These are phyloP conservation scores for Bolboschoenus planiculmis DNA, from an alignment of 176 grass and related monocot species.

Conservation along the genomic window DNA sequence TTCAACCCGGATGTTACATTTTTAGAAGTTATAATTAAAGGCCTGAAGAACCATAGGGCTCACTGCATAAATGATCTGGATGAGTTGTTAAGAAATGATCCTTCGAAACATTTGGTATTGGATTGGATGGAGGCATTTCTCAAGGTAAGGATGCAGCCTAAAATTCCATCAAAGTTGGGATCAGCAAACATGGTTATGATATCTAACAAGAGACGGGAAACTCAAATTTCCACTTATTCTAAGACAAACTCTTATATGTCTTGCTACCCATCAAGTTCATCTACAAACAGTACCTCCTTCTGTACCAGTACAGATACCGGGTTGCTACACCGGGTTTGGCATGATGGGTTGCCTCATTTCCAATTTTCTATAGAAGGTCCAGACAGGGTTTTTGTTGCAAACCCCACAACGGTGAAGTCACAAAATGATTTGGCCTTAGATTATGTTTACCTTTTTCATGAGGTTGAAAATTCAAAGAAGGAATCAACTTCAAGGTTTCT, in stretches of 20 bases:
- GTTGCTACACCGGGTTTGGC: conserved; percentile 57
- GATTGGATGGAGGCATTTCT: conserved; percentile 51
- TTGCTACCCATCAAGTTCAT: conserved; percentile 22
- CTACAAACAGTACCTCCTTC: conserved; percentile 23
- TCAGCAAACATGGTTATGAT: not conserved
- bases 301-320: conserved; percentile 47
- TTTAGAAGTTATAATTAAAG: conserved; percentile 53
- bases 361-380: conserved; percentile 48
- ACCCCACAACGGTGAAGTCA: conserved; percentile 30
- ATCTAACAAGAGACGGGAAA: conserved; percentile 13
- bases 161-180: conserved; percentile 17
- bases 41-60: conserved; percentile 48
- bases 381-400: conserved; percentile 39
- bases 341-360: conserved; percentile 53
- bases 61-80: conserved; percentile 53
- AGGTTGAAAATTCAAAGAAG: conserved; percentile 40
- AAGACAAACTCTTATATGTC: conserved; percentile 24
- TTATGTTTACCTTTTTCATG: conserved; percentile 59
- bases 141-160: conserved; percentile 29
- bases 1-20: conserved; percentile 49
- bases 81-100: conserved; percentile 37
- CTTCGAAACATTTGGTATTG: conserved; percentile 47
- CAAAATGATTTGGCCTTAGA: conserved; percentile 30
- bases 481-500: conserved; percentile 44
- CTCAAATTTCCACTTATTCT: conserved; percentile 7